Conservation (phyloP, 305 asterid genomes). For the Fraxinus angustifolia region DNA sequence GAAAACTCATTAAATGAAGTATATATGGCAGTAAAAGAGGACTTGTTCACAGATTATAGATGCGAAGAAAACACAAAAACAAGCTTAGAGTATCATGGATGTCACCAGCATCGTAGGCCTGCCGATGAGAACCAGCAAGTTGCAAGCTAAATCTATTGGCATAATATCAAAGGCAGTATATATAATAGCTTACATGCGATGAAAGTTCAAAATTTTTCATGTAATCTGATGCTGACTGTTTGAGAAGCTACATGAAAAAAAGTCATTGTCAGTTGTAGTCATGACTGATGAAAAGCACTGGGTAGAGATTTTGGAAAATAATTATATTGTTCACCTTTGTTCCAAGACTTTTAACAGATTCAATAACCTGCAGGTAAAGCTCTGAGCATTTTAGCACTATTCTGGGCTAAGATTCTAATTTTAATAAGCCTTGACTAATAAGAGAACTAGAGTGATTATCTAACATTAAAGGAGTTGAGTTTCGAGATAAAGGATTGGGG, state of each 20-base stretch:
- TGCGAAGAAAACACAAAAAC: constrained; percentile 7
- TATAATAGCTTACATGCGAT: constrained; percentile 54
- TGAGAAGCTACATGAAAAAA: constrained; percentile 65
- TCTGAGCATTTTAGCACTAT: too few relatives aligned
- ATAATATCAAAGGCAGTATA: background rate
- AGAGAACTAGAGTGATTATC: background rate
- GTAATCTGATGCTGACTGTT: constrained; percentile 65
- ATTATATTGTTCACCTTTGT: too few relatives aligned
- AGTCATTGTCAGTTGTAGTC: constrained; percentile 17
- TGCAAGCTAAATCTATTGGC: constrained; percentile 9
- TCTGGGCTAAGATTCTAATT: too few relatives aligned
- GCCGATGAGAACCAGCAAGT: background rate
- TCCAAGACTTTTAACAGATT: too few relatives aligned
- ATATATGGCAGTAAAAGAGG: background rate
- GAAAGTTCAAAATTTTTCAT: constrained; percentile 54
- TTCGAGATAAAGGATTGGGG: background rate
- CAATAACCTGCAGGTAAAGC: too few relatives aligned
- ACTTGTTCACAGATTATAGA: background rate
- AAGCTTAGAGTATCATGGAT: background rate
- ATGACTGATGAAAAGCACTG: background rate
- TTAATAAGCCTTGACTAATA: too few relatives aligned
- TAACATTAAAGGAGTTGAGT: background rate
- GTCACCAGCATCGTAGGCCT: background rate
- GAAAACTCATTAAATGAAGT: constrained; percentile 26
- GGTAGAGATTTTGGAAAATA: background rate